Percentiles rank a stretch among this genome's conserved stretches.
phyloP scores from a whole-genome alignment of 441 rosid species.

The Heliophila coronopifolia region DNA sequence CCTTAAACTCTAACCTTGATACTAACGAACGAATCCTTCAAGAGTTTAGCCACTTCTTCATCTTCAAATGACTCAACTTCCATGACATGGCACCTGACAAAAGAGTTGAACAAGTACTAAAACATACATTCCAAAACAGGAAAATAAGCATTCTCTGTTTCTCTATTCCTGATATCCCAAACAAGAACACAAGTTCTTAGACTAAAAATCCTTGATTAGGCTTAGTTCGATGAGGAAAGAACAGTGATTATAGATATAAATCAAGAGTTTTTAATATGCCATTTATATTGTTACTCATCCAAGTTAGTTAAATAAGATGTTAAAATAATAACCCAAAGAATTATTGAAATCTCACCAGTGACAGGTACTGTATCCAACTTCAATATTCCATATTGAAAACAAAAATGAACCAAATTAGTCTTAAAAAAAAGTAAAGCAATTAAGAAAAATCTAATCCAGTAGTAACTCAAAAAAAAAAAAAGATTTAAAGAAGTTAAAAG shows the following conservation, averaged over 20 bases:
- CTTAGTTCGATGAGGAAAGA: not conserved
- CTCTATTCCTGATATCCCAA: not conserved
- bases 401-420: conserved; percentile 21
- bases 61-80: conserved; percentile 93
- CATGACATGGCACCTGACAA: conserved; percentile 92
- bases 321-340: not conserved
- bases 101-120: not conserved
- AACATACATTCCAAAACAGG: conserved; percentile 3
- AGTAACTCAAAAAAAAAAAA: not conserved
- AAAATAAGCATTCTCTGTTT: not conserved
- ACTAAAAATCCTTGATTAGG: not conserved
- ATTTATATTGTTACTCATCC: not conserved
- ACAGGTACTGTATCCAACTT: conserved; percentile 98
- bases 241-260: not conserved
- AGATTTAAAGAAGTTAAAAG: not conserved
- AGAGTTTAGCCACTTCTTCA: conserved; percentile 67
- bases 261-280: not conserved
- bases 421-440: conserved; percentile 2
- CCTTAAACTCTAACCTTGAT: conserved; percentile 55
- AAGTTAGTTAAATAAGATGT: not conserved
- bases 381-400: conserved; percentile 25
- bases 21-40: conserved; percentile 77
- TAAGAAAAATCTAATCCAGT: not conserved
- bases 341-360: conserved; percentile 67
- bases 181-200: not conserved